Evolutionary conservation across 2,329 filamentous ascomycete genomes (phyloP).

Genomic region (Endoconidiophora polonica): DNA sequence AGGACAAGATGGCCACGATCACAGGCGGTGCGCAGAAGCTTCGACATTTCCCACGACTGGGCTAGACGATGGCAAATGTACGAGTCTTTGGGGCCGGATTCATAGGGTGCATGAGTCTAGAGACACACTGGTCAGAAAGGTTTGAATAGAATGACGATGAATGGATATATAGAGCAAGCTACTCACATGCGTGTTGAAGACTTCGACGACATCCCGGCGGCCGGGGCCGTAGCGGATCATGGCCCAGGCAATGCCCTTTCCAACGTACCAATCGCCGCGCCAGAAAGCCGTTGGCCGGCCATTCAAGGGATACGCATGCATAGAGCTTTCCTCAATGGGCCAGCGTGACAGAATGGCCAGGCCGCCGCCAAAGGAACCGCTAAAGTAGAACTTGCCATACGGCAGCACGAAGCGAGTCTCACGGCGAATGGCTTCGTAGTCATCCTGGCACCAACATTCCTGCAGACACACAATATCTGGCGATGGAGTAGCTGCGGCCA

Average conservation of each 20-base stretch:
- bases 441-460: conserved; percentile 80
- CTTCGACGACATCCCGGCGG: conserved; percentile 55
- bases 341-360: conserved; percentile 79
- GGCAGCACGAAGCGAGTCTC: conserved; percentile 61
- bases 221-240: conserved; percentile 54
- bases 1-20: conserved; percentile 71
- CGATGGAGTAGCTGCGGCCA: conserved; percentile 49
- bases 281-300: conserved; percentile 87
- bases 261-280: conserved; percentile 89
- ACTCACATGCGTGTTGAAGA: conserved; percentile 78
- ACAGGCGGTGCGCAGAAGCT: conserved; percentile 66
- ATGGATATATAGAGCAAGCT: background rate
- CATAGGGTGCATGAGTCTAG: conserved; percentile 68
- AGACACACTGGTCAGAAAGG: background rate
- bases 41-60: conserved; percentile 89
- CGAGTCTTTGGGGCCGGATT: conserved; percentile 59
- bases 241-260: conserved; percentile 81
- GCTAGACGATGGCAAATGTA: conserved; percentile 83
- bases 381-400: conserved; percentile 83
- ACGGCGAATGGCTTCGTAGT: conserved; percentile 63
- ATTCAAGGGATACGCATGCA: conserved; percentile 80
- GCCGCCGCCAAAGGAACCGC: conserved; percentile 76
- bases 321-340: conserved; percentile 79
- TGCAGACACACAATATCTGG: conserved; percentile 86
- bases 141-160: background rate